A percentile compares a stretch with the other conserved stretches of the same genome.
Conservation (phyloP, 1,139 yeast species). For the Eremothecium sinecaudum region DNA sequence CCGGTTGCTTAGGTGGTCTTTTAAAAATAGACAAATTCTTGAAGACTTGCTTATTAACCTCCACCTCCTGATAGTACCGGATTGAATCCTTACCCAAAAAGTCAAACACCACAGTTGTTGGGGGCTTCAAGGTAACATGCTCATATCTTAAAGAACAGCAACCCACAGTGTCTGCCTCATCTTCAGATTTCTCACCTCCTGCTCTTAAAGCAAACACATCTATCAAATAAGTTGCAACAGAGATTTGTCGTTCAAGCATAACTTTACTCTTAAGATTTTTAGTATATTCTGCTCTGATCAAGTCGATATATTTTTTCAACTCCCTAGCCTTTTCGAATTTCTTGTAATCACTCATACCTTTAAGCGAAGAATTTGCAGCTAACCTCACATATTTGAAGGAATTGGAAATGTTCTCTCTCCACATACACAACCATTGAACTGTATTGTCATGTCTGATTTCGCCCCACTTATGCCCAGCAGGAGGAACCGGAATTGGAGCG, state of each 20-base stretch:
- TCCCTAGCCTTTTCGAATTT: constrained; percentile 92
- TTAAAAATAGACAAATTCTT: constrained; percentile 81
- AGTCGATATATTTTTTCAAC: constrained; percentile 60
- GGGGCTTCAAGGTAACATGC: constrained; percentile 79
- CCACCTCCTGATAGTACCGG: constrained; percentile 84
- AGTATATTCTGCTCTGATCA: constrained; percentile 67
- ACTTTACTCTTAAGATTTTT: constrained; percentile 59
- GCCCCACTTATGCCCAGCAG: constrained; percentile 85
- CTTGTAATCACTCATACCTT: constrained; percentile 83
- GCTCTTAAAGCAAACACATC: constrained; percentile 96
- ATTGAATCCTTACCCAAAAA: constrained; percentile 95
- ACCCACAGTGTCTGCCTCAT: constrained; percentile 97
- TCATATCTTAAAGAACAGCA: constrained; percentile 90
- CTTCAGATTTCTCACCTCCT: constrained; percentile 95
- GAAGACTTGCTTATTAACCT: constrained; percentile 82
- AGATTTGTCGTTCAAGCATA: constrained; percentile 85
- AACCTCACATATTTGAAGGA: constrained; percentile 79
- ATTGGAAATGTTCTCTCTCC: constrained; percentile 89
- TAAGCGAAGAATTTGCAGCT: constrained; percentile 84
- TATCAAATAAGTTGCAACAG: constrained; percentile 86
- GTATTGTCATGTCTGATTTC: constrained; percentile 81
- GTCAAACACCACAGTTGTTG: constrained; percentile 81
- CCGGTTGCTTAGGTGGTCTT: constrained; percentile 77
- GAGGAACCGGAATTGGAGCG: constrained; percentile 69
- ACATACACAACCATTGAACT: constrained; percentile 93